phyloP scores from a whole-genome alignment of 2,329 filamentous ascomycete genomes.

The Fusarium brevicatenulatum region DNA sequence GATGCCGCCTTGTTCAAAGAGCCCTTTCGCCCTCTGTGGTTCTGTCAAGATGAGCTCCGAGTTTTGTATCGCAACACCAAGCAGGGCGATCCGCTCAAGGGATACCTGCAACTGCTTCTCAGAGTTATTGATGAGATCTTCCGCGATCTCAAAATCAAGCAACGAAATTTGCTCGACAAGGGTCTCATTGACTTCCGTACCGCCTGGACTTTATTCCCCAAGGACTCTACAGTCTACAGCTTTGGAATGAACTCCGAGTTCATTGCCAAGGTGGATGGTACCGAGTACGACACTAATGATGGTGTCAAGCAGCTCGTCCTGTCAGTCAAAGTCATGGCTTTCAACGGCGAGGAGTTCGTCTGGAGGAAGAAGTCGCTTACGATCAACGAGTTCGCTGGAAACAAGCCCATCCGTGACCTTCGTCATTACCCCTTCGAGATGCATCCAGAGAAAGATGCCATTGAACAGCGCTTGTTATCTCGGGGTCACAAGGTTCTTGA shows the following conservation, averaged over 20 bases:
- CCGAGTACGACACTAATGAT: slow-evolving; percentile 42
- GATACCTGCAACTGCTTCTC: slow-evolving; percentile 54
- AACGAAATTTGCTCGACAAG: slow-evolving; percentile 49
- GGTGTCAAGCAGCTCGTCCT: slow-evolving; percentile 40
- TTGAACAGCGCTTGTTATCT: slow-evolving; percentile 45
- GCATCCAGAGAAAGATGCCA: slow-evolving; percentile 44
- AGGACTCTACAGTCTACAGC: slow-evolving; percentile 52
- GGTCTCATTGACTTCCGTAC: slow-evolving; percentile 54
- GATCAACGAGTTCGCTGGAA: slow-evolving; percentile 51
- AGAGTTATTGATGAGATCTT: slow-evolving; percentile 57
- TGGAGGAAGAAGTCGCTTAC: slow-evolving; percentile 51
- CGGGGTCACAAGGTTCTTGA: slow-evolving; percentile 55
- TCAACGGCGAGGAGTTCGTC: slow-evolving; percentile 54
- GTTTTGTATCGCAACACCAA: slow-evolving; percentile 45
- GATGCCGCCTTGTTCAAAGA: slow-evolving; percentile 51
- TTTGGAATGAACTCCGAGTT: slow-evolving; percentile 54
- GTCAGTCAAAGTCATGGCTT: slow-evolving; percentile 49
- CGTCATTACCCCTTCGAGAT: slow-evolving; percentile 51
- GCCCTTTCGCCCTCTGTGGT: slow-evolving; percentile 57
- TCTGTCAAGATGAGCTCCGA: slow-evolving; percentile 56
- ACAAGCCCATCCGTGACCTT: slow-evolving; percentile 54
- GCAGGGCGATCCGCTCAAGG: slow-evolving; percentile 45
- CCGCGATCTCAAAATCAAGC: slow-evolving; percentile 50
- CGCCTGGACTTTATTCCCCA: slow-evolving; percentile 58
- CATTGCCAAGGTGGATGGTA: slow-evolving; percentile 52